Evolutionary conservation across 208 protist species (phyloP).

Genomic region (Wallacemonas sp.): DNA sequence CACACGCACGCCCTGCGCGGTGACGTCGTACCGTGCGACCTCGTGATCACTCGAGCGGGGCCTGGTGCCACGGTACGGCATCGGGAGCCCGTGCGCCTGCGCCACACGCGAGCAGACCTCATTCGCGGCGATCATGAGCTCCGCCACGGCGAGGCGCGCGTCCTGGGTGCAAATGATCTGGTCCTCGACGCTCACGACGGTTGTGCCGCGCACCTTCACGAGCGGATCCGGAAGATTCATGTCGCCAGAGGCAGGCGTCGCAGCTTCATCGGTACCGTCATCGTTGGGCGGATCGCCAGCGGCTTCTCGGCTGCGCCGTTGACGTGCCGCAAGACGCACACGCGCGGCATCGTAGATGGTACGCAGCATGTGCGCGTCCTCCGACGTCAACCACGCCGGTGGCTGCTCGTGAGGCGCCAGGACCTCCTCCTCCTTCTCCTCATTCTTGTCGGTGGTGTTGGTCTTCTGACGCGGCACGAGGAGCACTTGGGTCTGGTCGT

Average conservation of each 20-base stretch:
- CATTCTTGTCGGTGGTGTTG: too few relatives aligned
- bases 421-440: not conserved
- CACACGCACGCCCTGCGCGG: conserved; percentile 62
- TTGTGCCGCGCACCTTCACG: conserved; percentile 59
- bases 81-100: conserved; percentile 64
- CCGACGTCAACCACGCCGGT: conserved; percentile 53
- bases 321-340: conserved; percentile 42
- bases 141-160: conserved; percentile 77
- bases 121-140: conserved; percentile 93
- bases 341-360: conserved; percentile 61
- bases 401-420: conserved; percentile 16
- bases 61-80: conserved; percentile 85
- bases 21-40: conserved; percentile 50
- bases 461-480: conserved; percentile 25
- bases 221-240: conserved; percentile 75
- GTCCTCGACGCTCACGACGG: conserved; percentile 68
- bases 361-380: conserved; percentile 41
- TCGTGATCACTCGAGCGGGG: conserved; percentile 76
- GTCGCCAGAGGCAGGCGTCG: conserved; percentile 29
- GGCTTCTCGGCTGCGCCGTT: conserved; percentile 25
- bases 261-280: not conserved
- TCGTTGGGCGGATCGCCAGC: not conserved
- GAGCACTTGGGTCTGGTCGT: conserved; percentile 78
- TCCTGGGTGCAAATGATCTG: conserved; percentile 81
- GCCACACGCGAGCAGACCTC: conserved; percentile 89